A percentile compares a stretch with the other conserved stretches of the same genome.
Evolutionary conservation across 2,329 filamentous ascomycete genomes (phyloP).

Genomic region (Talaromyces sp.): DNA sequence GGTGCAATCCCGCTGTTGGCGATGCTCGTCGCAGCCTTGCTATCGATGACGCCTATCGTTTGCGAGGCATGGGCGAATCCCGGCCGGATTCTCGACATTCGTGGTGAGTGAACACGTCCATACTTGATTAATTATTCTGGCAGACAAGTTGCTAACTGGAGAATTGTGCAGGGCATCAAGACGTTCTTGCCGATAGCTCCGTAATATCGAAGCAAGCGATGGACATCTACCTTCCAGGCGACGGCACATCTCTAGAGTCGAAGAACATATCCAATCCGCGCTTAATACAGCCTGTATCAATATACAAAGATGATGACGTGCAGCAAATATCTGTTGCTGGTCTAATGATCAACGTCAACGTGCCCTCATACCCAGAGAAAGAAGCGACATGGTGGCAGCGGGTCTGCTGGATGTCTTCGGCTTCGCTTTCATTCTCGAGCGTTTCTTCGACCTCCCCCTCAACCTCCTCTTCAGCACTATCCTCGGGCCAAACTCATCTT

Average conservation of each 20-base stretch:
- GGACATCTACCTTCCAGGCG: not conserved
- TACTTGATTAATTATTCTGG: not conserved
- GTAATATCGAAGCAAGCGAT: not conserved
- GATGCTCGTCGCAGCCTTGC: conserved; percentile 7
- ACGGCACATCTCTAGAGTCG: not conserved
- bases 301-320: not conserved
- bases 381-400: conserved; percentile 9
- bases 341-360: not conserved
- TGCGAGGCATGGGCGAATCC: conserved; percentile 8
- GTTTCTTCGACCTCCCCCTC: too few relatives aligned
- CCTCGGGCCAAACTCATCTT: not conserved
- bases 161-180: not conserved
- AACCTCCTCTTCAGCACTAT: not conserved
- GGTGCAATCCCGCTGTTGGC: conserved; percentile 8
- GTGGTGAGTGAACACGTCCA: not conserved
- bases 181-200: not conserved
- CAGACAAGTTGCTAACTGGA: not conserved
- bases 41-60: conserved; percentile 7
- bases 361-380: not conserved
- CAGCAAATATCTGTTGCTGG: not conserved
- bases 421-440: not conserved
- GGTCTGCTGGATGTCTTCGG: conserved; percentile 5
- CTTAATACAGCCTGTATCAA: not conserved
- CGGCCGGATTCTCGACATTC: not conserved
- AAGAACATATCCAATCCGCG: not conserved